Conservation (phyloP, 129 eudicot genomes). For the Tagetes erecta region DNA sequence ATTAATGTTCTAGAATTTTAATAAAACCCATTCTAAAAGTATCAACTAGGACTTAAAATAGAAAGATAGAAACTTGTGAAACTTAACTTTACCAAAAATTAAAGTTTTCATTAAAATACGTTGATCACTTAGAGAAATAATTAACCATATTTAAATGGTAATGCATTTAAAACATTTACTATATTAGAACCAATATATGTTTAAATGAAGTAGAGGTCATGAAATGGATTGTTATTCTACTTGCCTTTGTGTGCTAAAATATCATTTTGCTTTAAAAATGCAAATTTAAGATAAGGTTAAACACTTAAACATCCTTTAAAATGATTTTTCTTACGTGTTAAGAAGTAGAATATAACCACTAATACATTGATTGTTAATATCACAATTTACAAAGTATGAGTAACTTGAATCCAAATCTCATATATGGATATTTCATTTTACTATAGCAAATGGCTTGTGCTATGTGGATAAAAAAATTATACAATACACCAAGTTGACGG, state of each 20-base stretch:
- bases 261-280: background rate
- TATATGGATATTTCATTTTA: too few relatives aligned
- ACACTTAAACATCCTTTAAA: background rate
- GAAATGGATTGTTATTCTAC: background rate
- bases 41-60: background rate
- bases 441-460: too few relatives aligned
- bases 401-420: too few relatives aligned
- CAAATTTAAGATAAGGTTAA: background rate
- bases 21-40: background rate
- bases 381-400: too few relatives aligned
- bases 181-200: background rate
- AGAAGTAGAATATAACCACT: too few relatives aligned
- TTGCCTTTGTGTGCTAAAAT: background rate
- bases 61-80: background rate
- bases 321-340: background rate
- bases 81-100: background rate
- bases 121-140: too few relatives aligned
- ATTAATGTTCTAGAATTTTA: background rate
- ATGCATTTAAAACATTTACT: background rate
- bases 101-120: background rate
- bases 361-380: too few relatives aligned
- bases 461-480: too few relatives aligned
- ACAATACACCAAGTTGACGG: too few relatives aligned
- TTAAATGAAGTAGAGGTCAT: background rate
- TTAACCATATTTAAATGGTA: background rate